Evolutionary conservation across 176 grass and related monocot species (phyloP).

Genomic region (Oryza meridionalis): DNA sequence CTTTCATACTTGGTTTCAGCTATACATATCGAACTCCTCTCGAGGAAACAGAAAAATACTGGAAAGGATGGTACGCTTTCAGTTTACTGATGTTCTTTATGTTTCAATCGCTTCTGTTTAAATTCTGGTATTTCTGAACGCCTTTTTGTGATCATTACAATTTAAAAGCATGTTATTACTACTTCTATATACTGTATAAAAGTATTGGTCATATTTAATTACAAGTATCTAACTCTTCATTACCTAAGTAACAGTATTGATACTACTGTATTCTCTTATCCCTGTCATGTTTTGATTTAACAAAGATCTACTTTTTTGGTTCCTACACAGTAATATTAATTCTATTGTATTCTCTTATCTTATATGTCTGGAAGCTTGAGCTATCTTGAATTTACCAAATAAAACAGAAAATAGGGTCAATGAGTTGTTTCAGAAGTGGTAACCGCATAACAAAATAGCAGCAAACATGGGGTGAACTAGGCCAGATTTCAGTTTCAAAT

Average conservation of each 20-base stretch:
- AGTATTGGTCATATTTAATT: slow-evolving; percentile 4
- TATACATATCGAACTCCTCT: slow-evolving; percentile 82
- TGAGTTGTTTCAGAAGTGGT: neutral
- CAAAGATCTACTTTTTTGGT: neutral
- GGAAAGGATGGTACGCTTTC: slow-evolving; percentile 93
- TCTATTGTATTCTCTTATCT: neutral
- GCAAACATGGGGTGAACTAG: slow-evolving; percentile 5
- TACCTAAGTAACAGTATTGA: neutral
- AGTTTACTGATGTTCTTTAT: slow-evolving; percentile 13
- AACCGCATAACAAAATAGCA: neutral
- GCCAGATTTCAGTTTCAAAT: neutral
- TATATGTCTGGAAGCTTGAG: slow-evolving; percentile 2
- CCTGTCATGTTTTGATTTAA: slow-evolving; percentile 15
- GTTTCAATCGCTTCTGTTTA: slow-evolving; percentile 10
- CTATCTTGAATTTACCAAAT: neutral
- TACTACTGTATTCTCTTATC: neutral
- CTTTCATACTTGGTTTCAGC: slow-evolving; percentile 55
- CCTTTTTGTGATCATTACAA: neutral
- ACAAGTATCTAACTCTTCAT: neutral
- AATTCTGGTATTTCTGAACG: neutral
- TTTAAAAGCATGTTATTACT: slow-evolving; percentile 7
- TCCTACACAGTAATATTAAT: neutral
- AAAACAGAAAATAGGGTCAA: neutral
- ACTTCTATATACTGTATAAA: slow-evolving; percentile 3
- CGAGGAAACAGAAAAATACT: slow-evolving; percentile 83